These are phyloP conservation scores for Nephelium lappaceum DNA, from an alignment of 345 rosid species.

Conservation along the genomic window DNA sequence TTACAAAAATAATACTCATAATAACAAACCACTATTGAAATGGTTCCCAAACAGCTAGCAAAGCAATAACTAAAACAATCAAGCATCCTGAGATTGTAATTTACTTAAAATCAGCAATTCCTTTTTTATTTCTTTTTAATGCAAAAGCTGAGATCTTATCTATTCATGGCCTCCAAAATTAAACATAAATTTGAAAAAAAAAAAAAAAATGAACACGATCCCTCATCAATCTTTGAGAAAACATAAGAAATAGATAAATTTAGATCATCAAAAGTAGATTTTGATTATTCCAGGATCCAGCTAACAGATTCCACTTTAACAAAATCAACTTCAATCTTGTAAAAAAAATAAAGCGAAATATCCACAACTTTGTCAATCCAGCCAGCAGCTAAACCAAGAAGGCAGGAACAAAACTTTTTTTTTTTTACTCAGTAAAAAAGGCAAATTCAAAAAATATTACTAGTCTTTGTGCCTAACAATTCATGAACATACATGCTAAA, in stretches of 20 bases:
- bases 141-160: neutral
- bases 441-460: neutral
- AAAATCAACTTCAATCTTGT: neutral
- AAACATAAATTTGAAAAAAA: neutral
- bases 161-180: neutral
- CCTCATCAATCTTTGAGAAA: neutral
- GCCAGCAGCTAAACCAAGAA: neutral
- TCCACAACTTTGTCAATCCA: neutral
- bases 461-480: slow-evolving; percentile 5
- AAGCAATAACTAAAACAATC: neutral
- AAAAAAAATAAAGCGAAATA: neutral
- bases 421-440: neutral
- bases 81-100: neutral
- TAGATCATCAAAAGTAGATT: neutral
- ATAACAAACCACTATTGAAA: neutral
- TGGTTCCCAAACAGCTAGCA: neutral
- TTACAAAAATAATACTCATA: neutral
- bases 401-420: neutral
- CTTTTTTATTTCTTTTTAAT: neutral
- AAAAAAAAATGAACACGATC: neutral
- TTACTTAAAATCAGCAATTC: slow-evolving; percentile 2
- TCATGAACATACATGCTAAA: slow-evolving; percentile 15
- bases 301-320: slow-evolving; percentile 1
- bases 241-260: neutral
- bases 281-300: slow-evolving; percentile 10